Base-by-base conservation (phyloP, 257 asterid genomes). In the Coffea canephora region DNA sequence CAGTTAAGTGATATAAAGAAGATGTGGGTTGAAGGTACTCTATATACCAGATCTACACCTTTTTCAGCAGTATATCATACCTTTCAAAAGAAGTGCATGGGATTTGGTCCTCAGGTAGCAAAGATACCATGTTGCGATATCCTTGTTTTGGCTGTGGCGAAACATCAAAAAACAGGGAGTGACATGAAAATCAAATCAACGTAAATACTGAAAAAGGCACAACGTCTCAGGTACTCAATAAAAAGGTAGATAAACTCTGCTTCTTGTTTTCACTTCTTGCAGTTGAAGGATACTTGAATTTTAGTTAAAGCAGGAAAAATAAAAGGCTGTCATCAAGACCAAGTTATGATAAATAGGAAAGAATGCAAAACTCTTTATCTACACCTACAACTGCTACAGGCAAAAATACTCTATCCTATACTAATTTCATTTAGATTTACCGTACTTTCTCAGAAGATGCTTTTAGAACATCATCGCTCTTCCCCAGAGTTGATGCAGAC, bases 401-500 rank as follows among this genome's bases (percentile, higher is more conserved):
- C 43, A 39, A 39, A 39, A 39, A 39, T 39, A 39, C 43, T 39
- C 43, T 2, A 39, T 3, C 3, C 43, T 39, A 3, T 4, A 39
- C 43, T 39, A 39, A 11, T 31, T 14, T 23, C 65, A 45, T 1
- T 62, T 13, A 13, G 46, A 12, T 49, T 78, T 74, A 77, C 83
- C 84, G 80, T 88, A 86, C 96, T 80, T 87, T 84, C 75, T 78
- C 83, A 79, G 86, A 69, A 78, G 82, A 75, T 55, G 74, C 69
- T 80, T 84, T 86, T 62, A 82, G 69, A 81, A 91, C 84, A 77
- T 91, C 97, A 79, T 87, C 91, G 72, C 90, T 89, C 85, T 90
- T 88, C 80, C 75, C 92, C 84, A 88, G 80, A 45, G 80, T 73
- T 68, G 88, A 86, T 78, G 94, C 90, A 39, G 99, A 91, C 75